Base-by-base conservation (phyloP, 805 yeast genomes). In the Lipomyces anomalus region DNA sequence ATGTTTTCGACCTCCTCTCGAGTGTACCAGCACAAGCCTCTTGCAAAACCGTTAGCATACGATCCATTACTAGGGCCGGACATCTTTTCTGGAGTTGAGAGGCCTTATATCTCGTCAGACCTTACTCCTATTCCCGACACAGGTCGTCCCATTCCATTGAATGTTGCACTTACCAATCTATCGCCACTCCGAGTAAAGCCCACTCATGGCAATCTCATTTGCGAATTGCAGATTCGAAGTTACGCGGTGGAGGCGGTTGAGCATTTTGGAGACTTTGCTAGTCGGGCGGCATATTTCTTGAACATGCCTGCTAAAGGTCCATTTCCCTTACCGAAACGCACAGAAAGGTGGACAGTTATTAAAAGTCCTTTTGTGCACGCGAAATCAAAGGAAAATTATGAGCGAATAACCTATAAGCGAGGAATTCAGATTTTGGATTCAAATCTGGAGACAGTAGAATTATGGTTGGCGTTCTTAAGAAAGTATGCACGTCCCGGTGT, bases 311-410 rank as follows among this genome's bases (percentile, higher is more conserved):
- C 84, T 28, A 75, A 80, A 11, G 89, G 88, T 1, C 82, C 90
- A 17, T 72, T 70, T 28, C 84, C 80, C 40, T 64, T 77, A 53
- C 82, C 79, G 52, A 79, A 83, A 2, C 82, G 79, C 61, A 77
- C 80, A 57, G 84, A 90, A 65, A 76, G 88, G 57, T 90, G 95
- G 86, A 92, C 98, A 0, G 95, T 92, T 36, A 88, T 83, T 59
- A 78, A 82, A 63, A 80, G 95, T 2, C 97, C 97, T 1, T 92
- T 92, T 64, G 95, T 84, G 18, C 92, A 86, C 61, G 95, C 97
- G 42, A 89, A 88, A 64, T 75, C 92, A 6, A 92, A 92, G 68
- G 95, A 90, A 69, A 92, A 90, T 71, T 92, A 84, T 67, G 84
- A 85, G 69, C 80, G 97, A 69, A 74, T 77, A 40, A 92, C 97